Evolutionary conservation across 225 moss, liverwort and hornwort genomes (phyloP).

Genomic region (Sphagnum tenellum): DNA sequence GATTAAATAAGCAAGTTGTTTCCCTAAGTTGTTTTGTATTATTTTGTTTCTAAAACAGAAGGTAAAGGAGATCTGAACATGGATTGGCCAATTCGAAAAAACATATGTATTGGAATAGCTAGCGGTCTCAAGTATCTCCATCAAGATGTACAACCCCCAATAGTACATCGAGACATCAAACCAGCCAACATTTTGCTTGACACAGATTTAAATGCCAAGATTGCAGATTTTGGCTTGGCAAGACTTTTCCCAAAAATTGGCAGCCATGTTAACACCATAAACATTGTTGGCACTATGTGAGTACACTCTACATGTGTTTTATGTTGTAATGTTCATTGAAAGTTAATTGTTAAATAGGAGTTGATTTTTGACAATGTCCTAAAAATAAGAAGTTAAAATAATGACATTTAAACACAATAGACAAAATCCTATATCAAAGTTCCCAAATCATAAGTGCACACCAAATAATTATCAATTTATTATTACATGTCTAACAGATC

Average conservation of each 20-base stretch:
- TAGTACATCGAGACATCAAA: constrained; percentile 43
- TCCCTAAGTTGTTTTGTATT: no score
- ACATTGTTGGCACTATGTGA: constrained; percentile 37
- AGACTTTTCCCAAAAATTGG: constrained; percentile 30
- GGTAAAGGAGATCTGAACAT: constrained; percentile 14
- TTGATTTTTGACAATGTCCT: no score
- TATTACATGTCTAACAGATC: no score
- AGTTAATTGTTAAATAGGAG: no score
- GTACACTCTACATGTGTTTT: background rate
- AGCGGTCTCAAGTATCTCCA: constrained; percentile 31
- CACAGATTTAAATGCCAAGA: constrained; percentile 21
- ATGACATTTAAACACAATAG: no score
- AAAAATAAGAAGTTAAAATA: no score
- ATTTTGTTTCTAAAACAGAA: no score
- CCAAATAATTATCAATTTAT: no score
- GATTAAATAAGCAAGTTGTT: no score
- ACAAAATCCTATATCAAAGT: no score
- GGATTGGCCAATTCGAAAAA: constrained; percentile 32
- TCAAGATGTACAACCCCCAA: constrained; percentile 31
- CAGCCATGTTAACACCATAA: constrained; percentile 17
- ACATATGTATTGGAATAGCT: constrained; percentile 29
- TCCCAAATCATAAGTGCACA: no score
- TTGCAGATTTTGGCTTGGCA: constrained; percentile 44
- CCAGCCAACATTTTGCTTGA: constrained; percentile 48
- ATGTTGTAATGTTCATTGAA: no score